These are phyloP conservation scores for Hanseniaspora opuntiae DNA, from an alignment of 805 yeast species.

Conservation along the genomic window DNA sequence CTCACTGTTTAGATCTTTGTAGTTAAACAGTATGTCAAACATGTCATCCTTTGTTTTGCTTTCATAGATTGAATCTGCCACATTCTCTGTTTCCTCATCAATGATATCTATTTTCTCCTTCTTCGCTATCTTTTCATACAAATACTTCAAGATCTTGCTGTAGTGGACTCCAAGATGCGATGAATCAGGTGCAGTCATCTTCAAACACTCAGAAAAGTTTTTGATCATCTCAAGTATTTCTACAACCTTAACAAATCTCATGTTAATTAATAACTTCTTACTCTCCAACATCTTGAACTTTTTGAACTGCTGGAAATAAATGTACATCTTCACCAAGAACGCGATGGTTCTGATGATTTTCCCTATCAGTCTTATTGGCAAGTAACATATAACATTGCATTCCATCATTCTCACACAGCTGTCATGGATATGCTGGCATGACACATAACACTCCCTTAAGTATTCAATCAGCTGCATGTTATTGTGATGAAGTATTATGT, in stretches of 20 bases:
- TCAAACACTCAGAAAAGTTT: slow-evolving; percentile 54
- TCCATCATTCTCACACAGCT: slow-evolving; percentile 33
- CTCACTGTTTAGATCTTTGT: not conserved
- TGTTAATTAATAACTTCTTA: slow-evolving; percentile 36
- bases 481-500: slow-evolving; percentile 7
- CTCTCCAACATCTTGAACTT: slow-evolving; percentile 25
- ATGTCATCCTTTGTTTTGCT: slow-evolving; percentile 1
- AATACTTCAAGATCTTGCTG: slow-evolving; percentile 59
- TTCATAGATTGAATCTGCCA: not conserved
- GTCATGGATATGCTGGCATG: slow-evolving; percentile 7
- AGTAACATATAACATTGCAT: slow-evolving; percentile 49
- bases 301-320: slow-evolving; percentile 33
- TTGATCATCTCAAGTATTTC: slow-evolving; percentile 57
- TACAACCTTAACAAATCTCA: slow-evolving; percentile 55
- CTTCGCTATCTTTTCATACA: slow-evolving; percentile 51
- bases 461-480: slow-evolving; percentile 9
- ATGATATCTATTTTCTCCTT: not conserved
- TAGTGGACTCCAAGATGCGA: slow-evolving; percentile 71
- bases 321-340: slow-evolving; percentile 72
- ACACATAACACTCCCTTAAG: slow-evolving; percentile 5
- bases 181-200: slow-evolving; percentile 83
- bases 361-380: slow-evolving; percentile 89
- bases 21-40: slow-evolving; percentile 7
- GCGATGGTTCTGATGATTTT: slow-evolving; percentile 80
- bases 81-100: slow-evolving; percentile 30